Evolutionary conservation across 345 rosid genomes (phyloP).

Genomic region (Tarenaya hassleriana): DNA sequence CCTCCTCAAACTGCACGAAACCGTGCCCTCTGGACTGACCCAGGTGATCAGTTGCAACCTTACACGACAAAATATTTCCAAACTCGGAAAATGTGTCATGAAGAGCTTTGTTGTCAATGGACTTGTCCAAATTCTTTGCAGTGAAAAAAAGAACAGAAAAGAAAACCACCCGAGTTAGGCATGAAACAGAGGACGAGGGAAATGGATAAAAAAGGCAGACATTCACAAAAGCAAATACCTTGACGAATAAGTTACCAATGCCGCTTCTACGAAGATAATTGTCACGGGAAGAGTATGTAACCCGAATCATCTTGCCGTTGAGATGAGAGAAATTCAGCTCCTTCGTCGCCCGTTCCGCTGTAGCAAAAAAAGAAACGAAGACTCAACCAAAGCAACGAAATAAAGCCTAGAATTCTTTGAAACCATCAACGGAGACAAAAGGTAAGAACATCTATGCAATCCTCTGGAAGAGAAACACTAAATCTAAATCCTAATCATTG

Average conservation of each 20-base stretch:
- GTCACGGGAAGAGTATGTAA: conserved; percentile 79
- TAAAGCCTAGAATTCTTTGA: no score
- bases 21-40: conserved; percentile 84
- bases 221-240: conserved; percentile 29
- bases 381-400: background rate
- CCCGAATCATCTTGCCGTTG: conserved; percentile 69
- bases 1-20: conserved; percentile 74
- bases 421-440: no score
- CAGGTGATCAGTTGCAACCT: conserved; percentile 60
- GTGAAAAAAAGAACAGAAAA: conserved; percentile 6
- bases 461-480: no score
- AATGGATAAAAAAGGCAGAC: background rate
- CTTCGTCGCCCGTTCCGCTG: conserved; percentile 85
- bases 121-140: conserved; percentile 71
- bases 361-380: background rate
- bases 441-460: no score
- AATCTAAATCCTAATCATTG: no score
- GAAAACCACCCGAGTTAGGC: conserved; percentile 1
- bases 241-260: conserved; percentile 63
- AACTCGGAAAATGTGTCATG: conserved; percentile 60
- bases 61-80: conserved; percentile 66
- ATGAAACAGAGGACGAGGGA: background rate
- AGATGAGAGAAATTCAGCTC: conserved; percentile 59
- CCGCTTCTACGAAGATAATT: conserved; percentile 72
- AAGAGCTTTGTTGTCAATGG: conserved; percentile 68